phyloP scores from a whole-genome alignment of 495 filamentous ascomycete genomes.

The Tuber indicum region DNA sequence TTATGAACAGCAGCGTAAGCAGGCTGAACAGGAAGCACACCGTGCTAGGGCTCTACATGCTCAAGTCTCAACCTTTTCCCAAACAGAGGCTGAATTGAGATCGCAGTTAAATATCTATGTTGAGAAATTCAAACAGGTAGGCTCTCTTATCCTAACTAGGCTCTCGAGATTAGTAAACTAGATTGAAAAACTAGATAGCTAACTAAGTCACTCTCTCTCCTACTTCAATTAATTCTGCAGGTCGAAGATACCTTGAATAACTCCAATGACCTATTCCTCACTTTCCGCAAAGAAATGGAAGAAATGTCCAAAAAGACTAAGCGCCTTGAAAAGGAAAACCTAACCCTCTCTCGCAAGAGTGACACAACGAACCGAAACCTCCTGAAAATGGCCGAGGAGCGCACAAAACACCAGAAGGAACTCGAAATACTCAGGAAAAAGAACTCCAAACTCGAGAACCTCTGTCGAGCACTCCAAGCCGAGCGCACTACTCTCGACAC shows the following conservation, averaged over 20 bases:
- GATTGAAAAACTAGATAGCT: conserved; percentile 1
- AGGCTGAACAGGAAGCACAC: conserved; percentile 68
- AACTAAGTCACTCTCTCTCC: conserved; percentile 11
- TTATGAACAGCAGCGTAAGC: conserved; percentile 80
- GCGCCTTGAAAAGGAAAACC: conserved; percentile 92
- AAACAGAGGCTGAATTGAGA: conserved; percentile 87
- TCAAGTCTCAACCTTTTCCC: conserved; percentile 92
- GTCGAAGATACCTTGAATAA: conserved; percentile 99
- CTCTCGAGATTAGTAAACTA: background rate
- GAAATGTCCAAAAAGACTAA: conserved; percentile 99
- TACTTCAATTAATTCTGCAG: conserved; percentile 48
- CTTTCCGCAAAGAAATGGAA: conserved; percentile 99
- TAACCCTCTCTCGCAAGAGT: conserved; percentile 82
- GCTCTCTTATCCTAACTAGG: conserved; percentile 33
- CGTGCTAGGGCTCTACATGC: conserved; percentile 76
- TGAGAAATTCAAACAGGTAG: conserved; percentile 99
- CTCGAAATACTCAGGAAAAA: conserved; percentile 76
- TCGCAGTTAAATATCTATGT: conserved; percentile 98
- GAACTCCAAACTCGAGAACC: conserved; percentile 83
- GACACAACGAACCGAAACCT: conserved; percentile 92
- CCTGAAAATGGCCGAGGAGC: conserved; percentile 95
- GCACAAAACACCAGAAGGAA: conserved; percentile 72
- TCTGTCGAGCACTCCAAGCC: conserved; percentile 46
- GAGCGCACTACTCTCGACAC: conserved; percentile 39
- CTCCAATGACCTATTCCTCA: conserved; percentile 95